A percentile compares a stretch with the other conserved stretches of the same genome.
Evolutionary conservation across 208 protist species (phyloP).

Genomic region (Wallacemonas sp.): DNA sequence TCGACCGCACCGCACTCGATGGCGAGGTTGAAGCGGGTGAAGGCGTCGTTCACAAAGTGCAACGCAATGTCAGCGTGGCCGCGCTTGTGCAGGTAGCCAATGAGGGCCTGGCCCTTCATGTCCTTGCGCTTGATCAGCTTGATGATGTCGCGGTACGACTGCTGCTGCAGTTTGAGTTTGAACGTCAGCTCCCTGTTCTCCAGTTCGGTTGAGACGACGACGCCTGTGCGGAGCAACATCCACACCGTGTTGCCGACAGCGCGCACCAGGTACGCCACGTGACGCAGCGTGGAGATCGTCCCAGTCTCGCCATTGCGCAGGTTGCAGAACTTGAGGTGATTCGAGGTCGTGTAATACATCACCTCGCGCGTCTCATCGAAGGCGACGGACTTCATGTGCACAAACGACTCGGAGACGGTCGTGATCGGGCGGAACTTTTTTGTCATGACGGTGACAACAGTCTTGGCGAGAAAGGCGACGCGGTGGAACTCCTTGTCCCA

Average conservation of each 20-base stretch:
- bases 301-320: slow-evolving; percentile 93
- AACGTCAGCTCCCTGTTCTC: slow-evolving; percentile 96
- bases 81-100: slow-evolving; percentile 98
- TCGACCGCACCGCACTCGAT: slow-evolving; percentile 98
- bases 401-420: slow-evolving; percentile 90
- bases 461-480: slow-evolving; percentile 94
- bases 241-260: slow-evolving; percentile 87
- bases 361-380: slow-evolving; percentile 93
- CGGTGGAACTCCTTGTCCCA: slow-evolving; percentile 92
- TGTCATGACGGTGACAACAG: slow-evolving; percentile 88
- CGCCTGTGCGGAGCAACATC: slow-evolving; percentile 92
- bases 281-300: slow-evolving; percentile 97
- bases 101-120: slow-evolving; percentile 96
- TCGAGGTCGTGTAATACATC: slow-evolving; percentile 98
- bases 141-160: slow-evolving; percentile 93
- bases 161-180: slow-evolving; percentile 95
- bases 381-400: slow-evolving; percentile 95
- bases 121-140: slow-evolving; percentile 92
- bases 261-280: slow-evolving; percentile 94
- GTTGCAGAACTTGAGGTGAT: slow-evolving; percentile 98
- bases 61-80: slow-evolving; percentile 97
- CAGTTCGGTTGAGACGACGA: slow-evolving; percentile 83
- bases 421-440: slow-evolving; percentile 91
- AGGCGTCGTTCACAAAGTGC: slow-evolving; percentile 97
- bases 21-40: slow-evolving; percentile 97